Base-by-base conservation (phyloP, 73 alveolate genomes). In the Uronychia binucleata region DNA sequence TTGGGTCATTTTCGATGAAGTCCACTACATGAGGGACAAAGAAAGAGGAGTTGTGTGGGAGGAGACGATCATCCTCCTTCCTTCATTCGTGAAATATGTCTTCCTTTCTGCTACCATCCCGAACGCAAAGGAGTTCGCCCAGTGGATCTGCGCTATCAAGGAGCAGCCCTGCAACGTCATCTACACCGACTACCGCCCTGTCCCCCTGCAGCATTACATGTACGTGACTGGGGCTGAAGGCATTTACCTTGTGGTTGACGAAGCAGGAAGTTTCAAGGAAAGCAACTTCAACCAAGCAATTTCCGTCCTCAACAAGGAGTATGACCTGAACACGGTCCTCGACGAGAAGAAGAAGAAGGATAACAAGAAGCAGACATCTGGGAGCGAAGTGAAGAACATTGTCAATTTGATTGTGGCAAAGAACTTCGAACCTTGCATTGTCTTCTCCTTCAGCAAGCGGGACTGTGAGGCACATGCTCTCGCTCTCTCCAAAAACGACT, bases 1-100 rank as follows among this genome's bases (percentile, higher is more conserved):
- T 13, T 99, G 99, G 99, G 99, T 99, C 26, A 98, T 98, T 32
- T 97, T 97, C 78, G 99, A 98, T 97, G 99, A 99, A 92, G 99
- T 99, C 60, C 99, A 99, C 94, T 99, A 99, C 90, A 98, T 99
- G 99, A 95, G 99, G 91, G 99, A 99, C 93, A 96, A 97, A 86
- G 99, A 98, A 77, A 93, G 99, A 84, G 99, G 99, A 13, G 99
- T 98, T 35, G 99, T 99, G 26, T 99, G 99, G 99, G 99, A 99
- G 89, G 99, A 99, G 87, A 98, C 99, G 0, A 97, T 98, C 86
- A 97, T 97, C 80, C 91, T 97, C 59, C 96, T 97, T 34, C 95
- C 97, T n/a, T 85, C 95, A 75, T 85, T 92, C 75, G 98, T 98
- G 30, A 97, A 97, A 86, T 94, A 96, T 94, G 99, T 98, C 27